phyloP scores from a whole-genome alignment of 1,139 yeast genomes.

The Saccharomyces uvarum region DNA sequence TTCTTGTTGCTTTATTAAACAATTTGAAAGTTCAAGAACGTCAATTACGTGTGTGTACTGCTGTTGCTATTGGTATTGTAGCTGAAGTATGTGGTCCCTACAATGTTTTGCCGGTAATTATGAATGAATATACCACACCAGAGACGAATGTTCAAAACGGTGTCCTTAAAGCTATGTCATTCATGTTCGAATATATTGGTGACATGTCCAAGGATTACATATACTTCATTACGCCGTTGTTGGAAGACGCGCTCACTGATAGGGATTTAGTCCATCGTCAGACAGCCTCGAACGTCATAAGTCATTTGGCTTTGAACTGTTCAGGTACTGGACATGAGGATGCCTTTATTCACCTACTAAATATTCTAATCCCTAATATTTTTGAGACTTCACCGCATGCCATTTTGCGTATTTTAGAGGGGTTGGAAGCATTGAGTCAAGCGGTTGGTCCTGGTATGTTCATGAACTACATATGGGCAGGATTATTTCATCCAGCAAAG shows the following conservation, averaged over 20 bases:
- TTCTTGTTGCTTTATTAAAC: slow-evolving; percentile 72
- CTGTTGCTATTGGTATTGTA: slow-evolving; percentile 95
- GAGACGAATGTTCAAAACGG: slow-evolving; percentile 95
- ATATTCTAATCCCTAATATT: slow-evolving; percentile 72
- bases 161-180: slow-evolving; percentile 84
- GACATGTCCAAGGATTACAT: slow-evolving; percentile 77
- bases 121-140: slow-evolving; percentile 92
- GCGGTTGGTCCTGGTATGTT: slow-evolving; percentile 72
- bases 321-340: slow-evolving; percentile 70
- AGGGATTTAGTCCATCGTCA: slow-evolving; percentile 91
- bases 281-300: slow-evolving; percentile 84
- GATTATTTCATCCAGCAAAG: slow-evolving; percentile 87
- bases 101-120: slow-evolving; percentile 89
- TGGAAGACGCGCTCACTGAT: slow-evolving; percentile 88
- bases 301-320: slow-evolving; percentile 75
- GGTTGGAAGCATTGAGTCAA: slow-evolving; percentile 64
- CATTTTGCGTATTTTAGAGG: slow-evolving; percentile 71
- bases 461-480: slow-evolving; percentile 75
- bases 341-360: slow-evolving; percentile 65
- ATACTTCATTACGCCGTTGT: slow-evolving; percentile 68
- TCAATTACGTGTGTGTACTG: slow-evolving; percentile 92
- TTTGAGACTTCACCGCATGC: slow-evolving; percentile 96
- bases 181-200: slow-evolving; percentile 87
- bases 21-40: slow-evolving; percentile 90
- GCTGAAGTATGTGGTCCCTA: slow-evolving; percentile 92